Evolutionary conservation across 371 early-diverging fungal species (phyloP).

Genomic region (Aphelidium insulamus): DNA sequence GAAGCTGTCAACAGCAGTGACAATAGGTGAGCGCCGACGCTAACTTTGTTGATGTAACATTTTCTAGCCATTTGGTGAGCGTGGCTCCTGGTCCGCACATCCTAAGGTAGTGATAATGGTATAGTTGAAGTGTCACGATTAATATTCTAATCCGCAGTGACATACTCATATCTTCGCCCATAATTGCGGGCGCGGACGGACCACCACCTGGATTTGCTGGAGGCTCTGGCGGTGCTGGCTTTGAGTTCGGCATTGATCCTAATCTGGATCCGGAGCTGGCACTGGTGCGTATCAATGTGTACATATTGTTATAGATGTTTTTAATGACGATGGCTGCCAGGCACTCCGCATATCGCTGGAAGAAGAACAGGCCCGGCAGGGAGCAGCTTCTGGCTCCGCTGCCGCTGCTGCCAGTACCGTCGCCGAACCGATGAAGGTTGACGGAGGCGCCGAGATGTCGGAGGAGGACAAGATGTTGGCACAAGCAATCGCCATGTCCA

Average conservation of each 20-base stretch:
- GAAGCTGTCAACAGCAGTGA: constrained; percentile 67
- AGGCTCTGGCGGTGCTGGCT: constrained; percentile 20
- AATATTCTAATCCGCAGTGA: too few relatives aligned
- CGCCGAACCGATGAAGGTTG: constrained; percentile 15
- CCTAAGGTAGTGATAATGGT: too few relatives aligned
- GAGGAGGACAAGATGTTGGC: constrained; percentile 29
- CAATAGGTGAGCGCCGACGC: constrained; percentile 27
- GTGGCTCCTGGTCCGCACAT: constrained; percentile 88
- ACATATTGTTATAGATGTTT: not conserved
- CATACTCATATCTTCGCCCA: constrained; percentile 60
- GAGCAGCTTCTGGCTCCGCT: constrained; percentile 22
- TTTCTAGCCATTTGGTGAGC: constrained; percentile 58
- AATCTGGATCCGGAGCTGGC: constrained; percentile 89
- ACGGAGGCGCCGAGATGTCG: constrained; percentile 14
- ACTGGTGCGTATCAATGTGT: constrained; percentile 19
- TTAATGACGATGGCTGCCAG: constrained; percentile 8
- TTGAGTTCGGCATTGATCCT: constrained; percentile 91
- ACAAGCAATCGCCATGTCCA: constrained; percentile 38
- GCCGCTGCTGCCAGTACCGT: constrained; percentile 13
- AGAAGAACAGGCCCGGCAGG: constrained; percentile 85
- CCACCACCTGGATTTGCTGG: constrained; percentile 29
- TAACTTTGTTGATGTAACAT: not conserved
- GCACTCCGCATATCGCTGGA: constrained; percentile 88
- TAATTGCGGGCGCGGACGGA: constrained; percentile 62
- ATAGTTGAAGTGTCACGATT: too few relatives aligned